Percentiles rank a stretch among this genome's conserved stretches.
Conservation (phyloP, 495 filamentous ascomycete species). For the Talaromyces trachyspermus region DNA sequence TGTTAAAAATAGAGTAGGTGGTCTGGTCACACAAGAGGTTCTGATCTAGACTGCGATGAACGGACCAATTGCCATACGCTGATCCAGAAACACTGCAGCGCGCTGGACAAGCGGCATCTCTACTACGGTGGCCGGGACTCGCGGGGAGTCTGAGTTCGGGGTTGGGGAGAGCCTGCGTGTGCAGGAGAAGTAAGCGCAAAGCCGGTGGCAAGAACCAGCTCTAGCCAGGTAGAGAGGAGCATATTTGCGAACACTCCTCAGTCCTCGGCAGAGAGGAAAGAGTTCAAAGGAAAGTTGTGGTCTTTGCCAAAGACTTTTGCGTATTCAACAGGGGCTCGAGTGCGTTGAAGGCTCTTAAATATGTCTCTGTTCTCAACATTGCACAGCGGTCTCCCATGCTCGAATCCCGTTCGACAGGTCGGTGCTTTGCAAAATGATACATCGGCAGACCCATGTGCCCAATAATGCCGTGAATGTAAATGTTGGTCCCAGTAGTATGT, state of each 20-base stretch:
- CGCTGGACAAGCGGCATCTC: slow-evolving; percentile 18
- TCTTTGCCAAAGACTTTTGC: too few species aligned
- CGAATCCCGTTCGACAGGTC: too few species aligned
- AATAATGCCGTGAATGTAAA: too few species aligned
- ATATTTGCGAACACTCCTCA: neutral
- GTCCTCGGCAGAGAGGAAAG: too few species aligned
- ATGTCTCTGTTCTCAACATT: too few species aligned
- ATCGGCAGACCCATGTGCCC: too few species aligned
- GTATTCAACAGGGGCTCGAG: too few species aligned
- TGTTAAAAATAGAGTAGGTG: slow-evolving; percentile 24
- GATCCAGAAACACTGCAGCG: slow-evolving; percentile 24
- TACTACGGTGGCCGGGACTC: slow-evolving; percentile 16
- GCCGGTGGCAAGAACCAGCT: neutral
- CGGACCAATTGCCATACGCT: slow-evolving; percentile 24
- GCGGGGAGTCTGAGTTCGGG: slow-evolving; percentile 4
- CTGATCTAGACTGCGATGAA: slow-evolving; percentile 20
- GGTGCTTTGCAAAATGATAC: too few species aligned
- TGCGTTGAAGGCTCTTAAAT: too few species aligned
- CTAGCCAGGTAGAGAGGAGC: neutral
- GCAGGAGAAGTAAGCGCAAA: neutral
- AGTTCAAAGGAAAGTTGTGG: too few species aligned
- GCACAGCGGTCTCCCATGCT: too few species aligned
- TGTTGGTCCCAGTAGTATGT: too few species aligned
- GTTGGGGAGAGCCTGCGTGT: neutral
- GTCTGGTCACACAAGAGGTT: slow-evolving; percentile 18